A percentile compares a stretch with the other conserved stretches of the same genome.
Evolutionary conservation across 768 basidiomycete species (phyloP).

Genomic region (Cystobasidiopsis lactophilus): DNA sequence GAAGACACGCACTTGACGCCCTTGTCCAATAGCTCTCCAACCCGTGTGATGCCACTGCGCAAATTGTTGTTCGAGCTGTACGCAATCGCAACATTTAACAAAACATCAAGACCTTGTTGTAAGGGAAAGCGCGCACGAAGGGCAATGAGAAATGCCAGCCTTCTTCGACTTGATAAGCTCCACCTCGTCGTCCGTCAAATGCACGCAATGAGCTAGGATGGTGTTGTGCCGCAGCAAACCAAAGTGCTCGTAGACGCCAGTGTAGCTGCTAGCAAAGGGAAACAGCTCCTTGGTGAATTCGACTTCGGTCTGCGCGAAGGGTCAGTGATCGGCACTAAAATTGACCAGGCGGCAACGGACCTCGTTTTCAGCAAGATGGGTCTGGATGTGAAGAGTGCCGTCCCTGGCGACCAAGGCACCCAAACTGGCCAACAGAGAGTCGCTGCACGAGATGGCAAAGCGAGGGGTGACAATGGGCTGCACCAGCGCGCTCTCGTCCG

Average conservation of each 20-base stretch:
- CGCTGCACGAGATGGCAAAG: constrained; percentile 79
- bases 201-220: constrained; percentile 68
- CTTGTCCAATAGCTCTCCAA: constrained; percentile 54
- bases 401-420: constrained; percentile 39
- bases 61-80: constrained; percentile 50
- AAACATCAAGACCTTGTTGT: not conserved
- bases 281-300: constrained; percentile 43
- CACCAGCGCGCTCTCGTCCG: constrained; percentile 33
- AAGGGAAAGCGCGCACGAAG: constrained; percentile 34
- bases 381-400: constrained; percentile 55
- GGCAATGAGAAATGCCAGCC: constrained; percentile 77
- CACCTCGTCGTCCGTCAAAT: constrained; percentile 51
- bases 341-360: not conserved
- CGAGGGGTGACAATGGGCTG: constrained; percentile 83
- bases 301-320: constrained; percentile 33
- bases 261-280: constrained; percentile 42
- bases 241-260: constrained; percentile 56
- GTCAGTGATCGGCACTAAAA: not conserved
- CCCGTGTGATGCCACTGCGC: constrained; percentile 57
- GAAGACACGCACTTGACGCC: constrained; percentile 40
- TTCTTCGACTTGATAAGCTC: constrained; percentile 40
- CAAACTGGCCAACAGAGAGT: constrained; percentile 40
- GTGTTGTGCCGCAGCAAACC: constrained; percentile 58
- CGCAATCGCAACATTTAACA: no score
- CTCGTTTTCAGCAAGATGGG: constrained; percentile 71